Evolutionary conservation across 169 alveolate species (phyloP).

Genomic region (Cryptosporidium sp.): DNA sequence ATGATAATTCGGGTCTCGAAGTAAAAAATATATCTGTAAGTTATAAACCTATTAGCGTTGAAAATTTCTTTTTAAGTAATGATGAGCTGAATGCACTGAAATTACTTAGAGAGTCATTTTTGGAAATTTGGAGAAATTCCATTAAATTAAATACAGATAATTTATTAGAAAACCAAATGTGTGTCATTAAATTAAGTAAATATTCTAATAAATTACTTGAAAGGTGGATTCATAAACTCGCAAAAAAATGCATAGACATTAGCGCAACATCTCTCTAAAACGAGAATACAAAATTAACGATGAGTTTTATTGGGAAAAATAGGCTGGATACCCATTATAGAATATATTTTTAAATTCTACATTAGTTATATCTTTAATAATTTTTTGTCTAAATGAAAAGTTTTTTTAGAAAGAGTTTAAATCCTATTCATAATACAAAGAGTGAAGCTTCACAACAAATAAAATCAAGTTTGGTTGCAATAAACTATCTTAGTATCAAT

Average conservation of each 20-base stretch:
- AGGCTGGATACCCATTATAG: not conserved
- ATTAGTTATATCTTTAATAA: not conserved
- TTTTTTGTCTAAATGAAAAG: constrained; percentile 15
- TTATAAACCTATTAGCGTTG: not conserved
- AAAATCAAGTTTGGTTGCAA: constrained; percentile 56
- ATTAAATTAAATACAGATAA: not conserved
- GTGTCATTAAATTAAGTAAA: not conserved
- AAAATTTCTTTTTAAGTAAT: not conserved
- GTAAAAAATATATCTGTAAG: not conserved
- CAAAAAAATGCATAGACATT: constrained; percentile 59
- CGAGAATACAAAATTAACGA: constrained; percentile 5
- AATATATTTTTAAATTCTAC: not conserved
- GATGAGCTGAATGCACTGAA: constrained; percentile 8
- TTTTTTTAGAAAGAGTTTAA: not conserved
- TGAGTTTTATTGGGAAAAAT: not conserved
- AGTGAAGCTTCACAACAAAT: constrained; percentile 17
- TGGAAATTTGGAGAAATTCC: constrained; percentile 37
- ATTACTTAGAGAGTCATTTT: constrained; percentile 42
- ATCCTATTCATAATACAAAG: constrained; percentile 1
- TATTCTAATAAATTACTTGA: constrained; percentile 37
- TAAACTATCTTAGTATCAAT: constrained; percentile 20
- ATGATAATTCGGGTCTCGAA: not conserved
- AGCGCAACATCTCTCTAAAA: constrained; percentile 29
- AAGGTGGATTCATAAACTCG: constrained; percentile 46
- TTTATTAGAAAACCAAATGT: not conserved